A percentile compares a stretch with the other conserved stretches of the same genome.
Evolutionary conservation across 176 grass and related monocot species (phyloP).

Genomic region (Thinopyrum elongatum): DNA sequence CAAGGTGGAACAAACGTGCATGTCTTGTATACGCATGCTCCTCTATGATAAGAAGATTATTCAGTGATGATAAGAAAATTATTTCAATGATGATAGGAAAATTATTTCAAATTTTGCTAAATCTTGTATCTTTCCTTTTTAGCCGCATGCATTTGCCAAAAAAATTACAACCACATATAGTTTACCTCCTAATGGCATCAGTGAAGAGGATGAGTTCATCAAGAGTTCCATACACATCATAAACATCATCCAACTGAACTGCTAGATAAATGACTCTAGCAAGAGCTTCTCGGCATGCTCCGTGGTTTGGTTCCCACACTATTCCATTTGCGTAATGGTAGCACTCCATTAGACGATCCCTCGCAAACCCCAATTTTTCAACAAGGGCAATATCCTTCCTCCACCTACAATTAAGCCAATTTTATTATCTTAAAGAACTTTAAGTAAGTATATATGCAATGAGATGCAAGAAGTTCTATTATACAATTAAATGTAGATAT

Average conservation of each 20-base stretch:
- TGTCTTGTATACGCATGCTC: too few relatives aligned
- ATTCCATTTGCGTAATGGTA: constrained; percentile 22
- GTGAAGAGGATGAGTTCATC: constrained; percentile 33
- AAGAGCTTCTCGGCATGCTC: background rate
- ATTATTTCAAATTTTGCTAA: too few relatives aligned
- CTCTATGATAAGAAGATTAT: too few relatives aligned
- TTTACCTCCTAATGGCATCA: constrained; percentile 14
- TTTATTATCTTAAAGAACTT: background rate
- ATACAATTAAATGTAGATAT: too few relatives aligned
- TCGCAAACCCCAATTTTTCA: background rate
- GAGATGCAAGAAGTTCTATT: too few relatives aligned
- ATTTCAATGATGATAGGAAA: too few relatives aligned
- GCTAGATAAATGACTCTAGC: background rate
- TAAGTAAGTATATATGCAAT: too few relatives aligned
- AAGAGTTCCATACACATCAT: constrained; percentile 36
- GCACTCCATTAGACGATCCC: constrained; percentile 33
- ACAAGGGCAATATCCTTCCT: background rate
- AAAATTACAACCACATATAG: background rate
- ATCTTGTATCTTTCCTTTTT: too few relatives aligned
- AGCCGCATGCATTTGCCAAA: too few relatives aligned
- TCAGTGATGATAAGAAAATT: too few relatives aligned
- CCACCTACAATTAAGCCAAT: background rate
- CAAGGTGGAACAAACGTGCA: too few relatives aligned
- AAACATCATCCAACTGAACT: constrained; percentile 34
- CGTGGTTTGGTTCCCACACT: background rate